Evolutionary conservation across 108 stramenopile species (phyloP), one percentile per base, ranked within the genome.

Genomic region (Nitzschia sp.): DNA sequence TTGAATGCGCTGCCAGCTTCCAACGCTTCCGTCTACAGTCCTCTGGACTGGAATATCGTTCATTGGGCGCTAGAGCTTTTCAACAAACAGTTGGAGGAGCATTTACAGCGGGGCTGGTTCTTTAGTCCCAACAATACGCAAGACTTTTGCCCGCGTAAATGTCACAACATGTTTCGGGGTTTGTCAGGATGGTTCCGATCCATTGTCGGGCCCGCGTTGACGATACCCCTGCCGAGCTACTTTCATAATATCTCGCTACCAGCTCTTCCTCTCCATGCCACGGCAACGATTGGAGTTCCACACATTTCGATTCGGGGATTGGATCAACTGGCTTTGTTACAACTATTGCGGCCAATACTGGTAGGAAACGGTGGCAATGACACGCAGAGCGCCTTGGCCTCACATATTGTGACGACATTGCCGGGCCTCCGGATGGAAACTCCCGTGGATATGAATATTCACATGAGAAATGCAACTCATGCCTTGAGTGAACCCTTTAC

Each of bases 101-200:
- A 77, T 38, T 68, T 78, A 61, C 72, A 78, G 65, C 30, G 32
- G 33, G 82, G 77, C 15, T 71, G 76, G 72, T 46, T 72, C 30
- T 31, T 34, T 30, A 55, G 45, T 6, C 38, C 46, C 48, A 53
- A 36, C 59, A 55, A 32, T 35, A 57, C 48, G 38, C 54, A 47
- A 3, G n/a, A 38, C 2, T 24, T 31, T 64, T 42, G 71, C 54
- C 66, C 83, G 15, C 68, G 72, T 23, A 5, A 42, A 15, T 84
- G 85, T 60, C 42, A 79, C 34, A 64, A 86, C 62, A 76, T 82
- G 55, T 91, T 84, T 67, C 77, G 76, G 24, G 91, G 91, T 0
- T 29, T 87, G 29, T 88, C 87, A 63, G 91, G 91, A 2, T 45
- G 87, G 54, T 49, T 92, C 11, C 42, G 68, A 51, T 75, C 78